A percentile compares a stretch with the other conserved stretches of the same genome.
Evolutionary conservation across 2,329 filamentous ascomycete species (phyloP).

Genomic region (Drechslera avenae): DNA sequence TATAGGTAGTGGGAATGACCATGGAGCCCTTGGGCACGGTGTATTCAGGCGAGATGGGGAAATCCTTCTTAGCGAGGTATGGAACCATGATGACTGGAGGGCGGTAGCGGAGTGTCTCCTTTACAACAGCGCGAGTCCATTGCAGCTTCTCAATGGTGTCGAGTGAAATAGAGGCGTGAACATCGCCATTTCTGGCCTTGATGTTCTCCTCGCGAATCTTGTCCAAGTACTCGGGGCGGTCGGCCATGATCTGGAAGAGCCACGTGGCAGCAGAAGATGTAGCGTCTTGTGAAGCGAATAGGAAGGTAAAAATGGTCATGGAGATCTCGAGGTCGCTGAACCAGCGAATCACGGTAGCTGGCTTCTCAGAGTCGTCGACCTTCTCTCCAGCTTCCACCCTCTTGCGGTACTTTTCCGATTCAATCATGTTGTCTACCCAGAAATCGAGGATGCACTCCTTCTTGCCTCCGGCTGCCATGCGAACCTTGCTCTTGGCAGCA

Average conservation of each 20-base stretch:
- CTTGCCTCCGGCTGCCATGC: slow-evolving; percentile 86
- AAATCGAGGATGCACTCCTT: slow-evolving; percentile 93
- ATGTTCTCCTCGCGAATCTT: slow-evolving; percentile 92
- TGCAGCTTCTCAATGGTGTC: slow-evolving; percentile 86
- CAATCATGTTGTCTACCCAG: slow-evolving; percentile 81
- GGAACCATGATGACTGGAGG: slow-evolving; percentile 98
- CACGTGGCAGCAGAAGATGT: slow-evolving; percentile 92
- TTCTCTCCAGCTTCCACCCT: slow-evolving; percentile 73
- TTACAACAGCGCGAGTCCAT: slow-evolving; percentile 90
- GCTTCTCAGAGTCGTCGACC: slow-evolving; percentile 71
- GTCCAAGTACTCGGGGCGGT: slow-evolving; percentile 89
- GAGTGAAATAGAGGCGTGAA: slow-evolving; percentile 72
- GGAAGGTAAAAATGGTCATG: slow-evolving; percentile 92
- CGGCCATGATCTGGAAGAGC: slow-evolving; percentile 92
- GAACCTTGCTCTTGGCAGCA: slow-evolving; percentile 88
- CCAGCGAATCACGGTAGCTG: slow-evolving; percentile 77
- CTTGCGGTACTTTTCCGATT: slow-evolving; percentile 81
- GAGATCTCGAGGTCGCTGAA: slow-evolving; percentile 92
- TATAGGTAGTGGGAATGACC: slow-evolving; percentile 90
- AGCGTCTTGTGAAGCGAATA: slow-evolving; percentile 97
- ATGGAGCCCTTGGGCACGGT: slow-evolving; percentile 95
- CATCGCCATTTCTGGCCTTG: slow-evolving; percentile 73
- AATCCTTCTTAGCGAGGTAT: slow-evolving; percentile 91
- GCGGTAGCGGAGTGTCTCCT: slow-evolving; percentile 72
- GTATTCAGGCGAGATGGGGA: slow-evolving; percentile 85